Evolutionary conservation across 2,329 filamentous ascomycete species (phyloP).

Genomic region (Scedosporium boydii): DNA sequence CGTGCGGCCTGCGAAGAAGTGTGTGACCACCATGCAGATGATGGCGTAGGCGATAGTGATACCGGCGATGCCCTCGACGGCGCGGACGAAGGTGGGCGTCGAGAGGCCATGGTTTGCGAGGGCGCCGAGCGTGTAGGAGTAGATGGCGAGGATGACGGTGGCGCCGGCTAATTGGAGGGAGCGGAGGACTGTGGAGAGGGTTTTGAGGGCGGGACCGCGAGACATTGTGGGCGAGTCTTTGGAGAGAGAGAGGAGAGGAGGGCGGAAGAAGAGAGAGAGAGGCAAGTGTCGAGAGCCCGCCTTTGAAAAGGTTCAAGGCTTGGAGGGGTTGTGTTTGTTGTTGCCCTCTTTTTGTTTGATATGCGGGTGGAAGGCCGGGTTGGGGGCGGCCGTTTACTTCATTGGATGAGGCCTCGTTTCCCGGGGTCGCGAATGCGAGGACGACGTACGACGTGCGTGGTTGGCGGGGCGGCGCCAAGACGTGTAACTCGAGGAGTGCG

Average conservation of each 20-base stretch:
- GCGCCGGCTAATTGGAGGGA: constrained; percentile 63
- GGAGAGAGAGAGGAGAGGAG: too few species aligned
- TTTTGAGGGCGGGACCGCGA: constrained; percentile 40
- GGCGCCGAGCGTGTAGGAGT: constrained; percentile 75
- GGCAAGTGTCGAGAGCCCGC: too few species aligned
- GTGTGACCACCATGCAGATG: constrained; percentile 63
- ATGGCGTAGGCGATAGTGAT: constrained; percentile 65
- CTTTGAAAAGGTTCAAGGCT: too few species aligned
- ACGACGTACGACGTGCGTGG: too few species aligned
- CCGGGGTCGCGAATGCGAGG: too few species aligned
- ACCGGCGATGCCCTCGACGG: constrained; percentile 71
- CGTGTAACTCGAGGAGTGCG: too few species aligned
- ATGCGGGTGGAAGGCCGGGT: too few species aligned
- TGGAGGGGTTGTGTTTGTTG: background rate
- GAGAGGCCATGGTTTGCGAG: constrained; percentile 53
- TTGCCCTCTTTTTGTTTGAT: background rate
- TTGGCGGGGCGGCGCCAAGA: too few species aligned
- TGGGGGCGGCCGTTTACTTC: too few species aligned
- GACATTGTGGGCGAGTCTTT: background rate
- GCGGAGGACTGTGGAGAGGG: constrained; percentile 62
- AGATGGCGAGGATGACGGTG: constrained; percentile 66
- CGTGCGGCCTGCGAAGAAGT: constrained; percentile 66
- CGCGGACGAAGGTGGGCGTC: constrained; percentile 58
- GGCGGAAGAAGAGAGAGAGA: background rate
- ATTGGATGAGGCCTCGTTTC: too few species aligned